Base-by-base conservation (phyloP, 2,329 filamentous ascomycete genomes). In the Colletotrichum graminicola region DNA sequence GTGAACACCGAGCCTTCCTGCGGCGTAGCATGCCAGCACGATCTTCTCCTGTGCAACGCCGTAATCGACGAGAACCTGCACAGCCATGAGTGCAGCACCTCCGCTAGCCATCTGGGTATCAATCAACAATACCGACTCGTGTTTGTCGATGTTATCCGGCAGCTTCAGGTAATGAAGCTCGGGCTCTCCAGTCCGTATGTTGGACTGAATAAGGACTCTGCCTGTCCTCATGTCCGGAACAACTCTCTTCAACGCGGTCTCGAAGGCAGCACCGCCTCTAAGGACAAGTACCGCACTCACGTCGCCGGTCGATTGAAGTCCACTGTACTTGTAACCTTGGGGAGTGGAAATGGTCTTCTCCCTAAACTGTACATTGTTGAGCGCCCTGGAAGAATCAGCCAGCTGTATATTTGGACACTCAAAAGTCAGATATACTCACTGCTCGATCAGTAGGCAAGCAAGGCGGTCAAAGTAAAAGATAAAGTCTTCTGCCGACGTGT, bases 391-490 rank as follows among this genome's bases (percentile, higher is more conserved):
- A 34, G 39, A 29, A 45, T 77, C 36, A 75, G 59, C 51, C 14
- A 54, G 29, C 26, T 64, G 36, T n/a, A 2, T 21, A 39, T 5
- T 16, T 21, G 7, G n/a, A 36, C 11, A 7, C 39, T n/a, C 26
- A 8, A 14, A 16, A 18, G 3, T 21, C n/a, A 3, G 14, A 23
- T 32, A 12, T 18, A 82, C 87, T 72, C 81, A 91, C 89, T 90
- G 85, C 80, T 98, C 95, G 57, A 98, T 89, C 34, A 98, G 86
- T 63, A 98, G 85, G n/a, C 93, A 90, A 2, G 93, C 90, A 47
- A 98, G 85, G 47, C 96, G 90, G 81, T 99, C 94, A 80, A 98
- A 98, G 82, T 98, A 98, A 82, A 98, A 98, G 73, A 97, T 94
- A 79, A 98, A 98, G 76, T 98, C 95, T 78, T 97, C 95, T 52